Conservation (phyloP, 1,284 basidiomycete species). For the Malassezia slooffiae region DNA sequence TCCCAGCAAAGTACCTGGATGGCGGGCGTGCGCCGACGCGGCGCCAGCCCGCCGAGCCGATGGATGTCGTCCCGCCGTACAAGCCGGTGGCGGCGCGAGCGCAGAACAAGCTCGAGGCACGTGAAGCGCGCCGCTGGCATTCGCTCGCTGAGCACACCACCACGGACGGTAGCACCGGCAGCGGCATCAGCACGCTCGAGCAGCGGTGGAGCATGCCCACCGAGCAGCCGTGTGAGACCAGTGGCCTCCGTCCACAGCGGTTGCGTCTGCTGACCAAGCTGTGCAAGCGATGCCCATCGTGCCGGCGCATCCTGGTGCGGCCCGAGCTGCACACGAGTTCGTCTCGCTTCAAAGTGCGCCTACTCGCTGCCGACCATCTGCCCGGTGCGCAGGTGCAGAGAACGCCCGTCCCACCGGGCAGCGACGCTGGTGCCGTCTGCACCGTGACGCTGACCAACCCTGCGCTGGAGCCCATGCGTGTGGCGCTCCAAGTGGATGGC, state of each 20-base stretch:
- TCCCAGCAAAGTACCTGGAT: slow-evolving; percentile 8
- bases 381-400: slow-evolving; percentile 51
- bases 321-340: slow-evolving; percentile 92
- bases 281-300: slow-evolving; percentile 85
- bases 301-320: slow-evolving; percentile 91
- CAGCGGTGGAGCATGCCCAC: slow-evolving; percentile 62
- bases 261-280: slow-evolving; percentile 77
- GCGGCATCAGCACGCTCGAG: slow-evolving; percentile 61
- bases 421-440: too few species aligned
- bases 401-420: slow-evolving; percentile 20
- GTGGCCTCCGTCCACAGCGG: slow-evolving; percentile 50
- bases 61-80: not conserved
- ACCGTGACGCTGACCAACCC: slow-evolving; percentile 31
- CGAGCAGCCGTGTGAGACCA: slow-evolving; percentile 48
- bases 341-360: slow-evolving; percentile 89
- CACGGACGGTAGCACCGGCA: not conserved
- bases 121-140: slow-evolving; percentile 6
- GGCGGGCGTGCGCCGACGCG: not conserved
- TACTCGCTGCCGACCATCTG: slow-evolving; percentile 84
- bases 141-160: slow-evolving; percentile 25
- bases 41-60: not conserved
- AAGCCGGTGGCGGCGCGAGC: not conserved
- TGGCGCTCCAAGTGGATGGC: slow-evolving; percentile 16
- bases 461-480: slow-evolving; percentile 30
- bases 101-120: slow-evolving; percentile 3